Base-by-base conservation (phyloP, 768 basidiomycete species). In the Suillus spraguei region DNA sequence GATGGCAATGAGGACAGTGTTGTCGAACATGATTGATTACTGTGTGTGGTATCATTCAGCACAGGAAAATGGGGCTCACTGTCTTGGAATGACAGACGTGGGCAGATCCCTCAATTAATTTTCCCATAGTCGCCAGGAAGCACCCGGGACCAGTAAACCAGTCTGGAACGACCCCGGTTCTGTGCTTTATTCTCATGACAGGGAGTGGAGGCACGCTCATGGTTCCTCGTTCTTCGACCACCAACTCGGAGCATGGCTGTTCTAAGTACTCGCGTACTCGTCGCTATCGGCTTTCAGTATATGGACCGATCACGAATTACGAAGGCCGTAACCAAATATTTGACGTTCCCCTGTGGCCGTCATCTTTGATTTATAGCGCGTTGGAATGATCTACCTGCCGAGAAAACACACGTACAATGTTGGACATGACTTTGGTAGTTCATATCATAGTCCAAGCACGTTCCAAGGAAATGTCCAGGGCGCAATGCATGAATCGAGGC, bases 41-140 rank as follows among this genome's bases (percentile, higher is more conserved):
- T 39, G n/a, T 28, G 7, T 11, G 55, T 39, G 38, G 16, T 9
- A 8, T 56, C 55, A 8, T 56, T 38, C 35, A 17, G 16, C 38
- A 39, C 24, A 41, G 55, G 38, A 39, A 58, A 38, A 39, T 39
- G 38, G 36, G 22, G 50, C 5, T 53, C 17, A 6, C 17, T 53
- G 32, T 10, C 52, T 33, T 53, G 17, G 24, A 28, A 58, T 58
- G 56, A 58, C 56, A 58, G 56, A 58, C 56, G 56, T 58, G 56
- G 56, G 56, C 56, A 32, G n/a, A 58, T 58, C 56, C 10, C 17
- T 58, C 38, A 20, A 41, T 58, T 41, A 58, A 58, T 41, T 58
- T 24, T 41, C 56, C 28, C 56, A 58, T 39, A 58, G 41, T 20
- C 11, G 56, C 38, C 6, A 28, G 28, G 55, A 56, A 56, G 38